Evolutionary conservation across 768 basidiomycete genomes (phyloP), one percentile per base, ranked within the genome.

Genomic region (Trametopsis cervina): DNA sequence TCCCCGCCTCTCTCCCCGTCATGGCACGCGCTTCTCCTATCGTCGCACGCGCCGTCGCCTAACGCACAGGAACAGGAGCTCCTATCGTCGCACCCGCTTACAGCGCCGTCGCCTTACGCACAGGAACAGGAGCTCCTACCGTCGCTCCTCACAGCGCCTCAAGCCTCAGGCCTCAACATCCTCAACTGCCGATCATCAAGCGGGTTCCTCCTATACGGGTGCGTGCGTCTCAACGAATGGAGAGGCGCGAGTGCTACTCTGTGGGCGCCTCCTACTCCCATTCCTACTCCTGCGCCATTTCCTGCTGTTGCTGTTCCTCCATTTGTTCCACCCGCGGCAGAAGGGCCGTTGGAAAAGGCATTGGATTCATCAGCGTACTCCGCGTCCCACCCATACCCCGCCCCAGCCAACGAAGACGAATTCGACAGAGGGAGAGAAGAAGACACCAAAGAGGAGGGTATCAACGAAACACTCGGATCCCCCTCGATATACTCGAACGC

Each of bases 161-260:
- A 7, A 15, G 9, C 29, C 7, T 15, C 15, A 33, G 15, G 9
- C 29, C 29, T 62, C 39, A 81, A 65, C 44, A 74, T 61, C 33
- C 83, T 70, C 56, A 87, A 60, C 33, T 76, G 73, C 50, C 71
- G 72, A 54, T 86, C 85, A 61, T 87, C 85, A 23, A 70, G 56
- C 21, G 78, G 79, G 47, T 81, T 72, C 48, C 85, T 73, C 42
- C 74, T 69, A 47, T 81, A 85, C 5, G 77, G 74, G 54, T 78
- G 77, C 37, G 60, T 66, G 18, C 80, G 73, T 39, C 69, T 71
- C 47, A 84, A 66, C 17, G 75, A 66, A 45, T 75, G 67, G 42
- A 87, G 68, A 12, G 84, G 82, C 5, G 77, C 80, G 13, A 86
- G 71, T 49, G 72, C 73, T 27, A 70, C 63, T 26, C 66, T 61